Percentiles rank a stretch among this genome's conserved stretches.
These are phyloP conservation scores for Gentiana dahurica DNA, from an alignment of 257 asterid species.

Conservation along the genomic window DNA sequence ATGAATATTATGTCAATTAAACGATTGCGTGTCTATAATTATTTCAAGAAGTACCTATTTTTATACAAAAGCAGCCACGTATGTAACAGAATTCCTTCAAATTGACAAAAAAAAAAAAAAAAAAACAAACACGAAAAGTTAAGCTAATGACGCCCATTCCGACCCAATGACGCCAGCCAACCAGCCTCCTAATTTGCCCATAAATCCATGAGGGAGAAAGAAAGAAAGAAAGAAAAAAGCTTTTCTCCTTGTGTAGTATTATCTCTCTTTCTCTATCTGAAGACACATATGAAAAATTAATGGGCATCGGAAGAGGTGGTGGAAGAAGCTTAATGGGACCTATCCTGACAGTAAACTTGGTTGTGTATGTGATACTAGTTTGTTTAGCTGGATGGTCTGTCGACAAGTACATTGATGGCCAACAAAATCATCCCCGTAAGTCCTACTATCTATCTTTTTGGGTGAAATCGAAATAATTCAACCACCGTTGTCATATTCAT, in stretches of 20 bases:
- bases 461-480: too few relatives aligned
- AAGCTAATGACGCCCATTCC: too few relatives aligned
- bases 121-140: too few relatives aligned
- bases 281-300: not conserved
- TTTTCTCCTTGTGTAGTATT: too few relatives aligned
- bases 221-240: not conserved
- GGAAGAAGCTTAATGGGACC: constrained; percentile 59
- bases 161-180: too few relatives aligned
- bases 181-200: not conserved
- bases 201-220: not conserved
- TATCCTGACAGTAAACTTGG: constrained; percentile 49
- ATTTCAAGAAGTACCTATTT: too few relatives aligned
- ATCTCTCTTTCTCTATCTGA: not conserved
- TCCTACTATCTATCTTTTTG: not conserved
- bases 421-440: constrained; percentile 68
- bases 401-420: constrained; percentile 76
- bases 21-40: too few relatives aligned
- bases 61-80: too few relatives aligned
- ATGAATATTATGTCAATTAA: too few relatives aligned
- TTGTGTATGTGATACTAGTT: constrained; percentile 39
- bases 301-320: constrained; percentile 40
- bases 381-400: constrained; percentile 73
- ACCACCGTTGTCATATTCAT: too few relatives aligned
- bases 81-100: too few relatives aligned
- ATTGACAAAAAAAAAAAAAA: too few relatives aligned